Evolutionary conservation across 352 stramenopile genomes (phyloP).

Genomic region (Phytopythium litorale): DNA sequence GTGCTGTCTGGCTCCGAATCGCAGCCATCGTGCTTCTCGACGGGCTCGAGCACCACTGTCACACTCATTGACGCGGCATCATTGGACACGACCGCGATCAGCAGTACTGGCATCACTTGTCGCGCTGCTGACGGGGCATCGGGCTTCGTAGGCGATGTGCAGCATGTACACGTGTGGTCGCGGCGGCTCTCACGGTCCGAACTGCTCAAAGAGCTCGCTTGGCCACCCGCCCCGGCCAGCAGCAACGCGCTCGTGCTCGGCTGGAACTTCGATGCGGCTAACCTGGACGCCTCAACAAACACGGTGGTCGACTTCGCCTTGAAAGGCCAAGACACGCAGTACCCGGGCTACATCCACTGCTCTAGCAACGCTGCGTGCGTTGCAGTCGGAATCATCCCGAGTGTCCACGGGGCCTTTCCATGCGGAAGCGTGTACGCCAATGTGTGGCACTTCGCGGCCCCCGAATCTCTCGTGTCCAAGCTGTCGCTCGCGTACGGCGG

Average conservation of each 20-base stretch:
- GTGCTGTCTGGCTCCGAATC: constrained; percentile 12
- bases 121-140: constrained; percentile 11
- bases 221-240: constrained; percentile 43
- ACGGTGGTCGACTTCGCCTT: constrained; percentile 50
- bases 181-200: constrained; percentile 39
- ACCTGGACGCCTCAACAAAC: constrained; percentile 16
- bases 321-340: constrained; percentile 38
- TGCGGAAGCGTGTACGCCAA: constrained; percentile 66
- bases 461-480: constrained; percentile 20
- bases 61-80: not conserved
- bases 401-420: constrained; percentile 40
- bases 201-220: constrained; percentile 47
- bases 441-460: constrained; percentile 63
- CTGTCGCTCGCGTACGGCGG: constrained; percentile 51
- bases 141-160: constrained; percentile 38
- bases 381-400: constrained; percentile 28
- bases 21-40: constrained; percentile 4
- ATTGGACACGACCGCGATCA: not conserved
- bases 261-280: constrained; percentile 55
- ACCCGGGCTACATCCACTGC: constrained; percentile 38
- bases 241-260: constrained; percentile 54
- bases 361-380: constrained; percentile 21
- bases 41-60: not conserved
- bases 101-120: constrained; percentile 20
- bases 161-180: constrained; percentile 65